Evolutionary conservation across 495 filamentous ascomycete genomes (phyloP), one percentile per base, ranked within the genome.

Genomic region (Penicillium coprophilum): DNA sequence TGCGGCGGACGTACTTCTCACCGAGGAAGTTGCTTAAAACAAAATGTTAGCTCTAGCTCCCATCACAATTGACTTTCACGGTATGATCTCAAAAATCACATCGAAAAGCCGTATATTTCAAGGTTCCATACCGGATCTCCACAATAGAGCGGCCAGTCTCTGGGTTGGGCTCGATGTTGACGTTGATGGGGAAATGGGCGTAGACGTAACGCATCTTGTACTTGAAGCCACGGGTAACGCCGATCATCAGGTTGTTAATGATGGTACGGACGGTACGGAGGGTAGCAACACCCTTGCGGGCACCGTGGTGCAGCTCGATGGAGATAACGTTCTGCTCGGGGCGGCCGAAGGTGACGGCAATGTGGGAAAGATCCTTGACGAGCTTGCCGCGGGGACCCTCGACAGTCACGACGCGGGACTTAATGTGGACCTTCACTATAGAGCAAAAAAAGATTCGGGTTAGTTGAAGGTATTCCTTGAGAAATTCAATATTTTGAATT

Each of bases 121-220:
- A n/a, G 32, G 46, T 45, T 51, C 78, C 90, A 70, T 87, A 95
- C 91, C 93, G 86, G 79, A 98, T 97, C 85, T 98, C 95, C 76
- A 98, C 87, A 77, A 96, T 89, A 70, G 70, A 87, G 61, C 84
- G 74, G 52, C 88, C 92, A 61, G 91, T 94, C 82, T 97, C 92
- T 65, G 75, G 74, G 84, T 95, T 94, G 88, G 95, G 92, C 58
- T 97, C 91, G 63, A 98, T 78, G 83, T 97, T 97, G 76, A 98
- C 94, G 84, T 97, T 98, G 90, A 98, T 98, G 74, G 94, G 94
- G 75, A 98, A 98, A 86, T 98, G 94, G 67, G 94, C 94, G 77
- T 98, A 98, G 80, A 98, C 94, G 80, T 98, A 98, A 64, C 94
- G 90, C 94, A 98, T 97, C 89, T 97, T 98, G 89, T 98, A 98